A percentile compares a stretch with the other conserved stretches of the same genome.
phyloP scores from a whole-genome alignment of 768 basidiomycete genomes.

The Leccinum variicolor region DNA sequence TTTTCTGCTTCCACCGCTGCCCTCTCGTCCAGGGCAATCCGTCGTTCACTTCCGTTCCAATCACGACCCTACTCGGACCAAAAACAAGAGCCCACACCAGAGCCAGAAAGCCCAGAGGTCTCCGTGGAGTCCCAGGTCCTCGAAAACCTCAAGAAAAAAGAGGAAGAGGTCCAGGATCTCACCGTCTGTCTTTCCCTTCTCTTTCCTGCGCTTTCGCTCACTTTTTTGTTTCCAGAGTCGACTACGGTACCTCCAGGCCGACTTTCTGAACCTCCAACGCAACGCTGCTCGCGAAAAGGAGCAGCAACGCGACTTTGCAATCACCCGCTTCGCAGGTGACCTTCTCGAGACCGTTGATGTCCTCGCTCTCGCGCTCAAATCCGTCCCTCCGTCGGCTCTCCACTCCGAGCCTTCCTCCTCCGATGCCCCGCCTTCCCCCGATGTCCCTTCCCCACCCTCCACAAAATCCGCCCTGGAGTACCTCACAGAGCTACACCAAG shows the following conservation, averaged over 20 bases:
- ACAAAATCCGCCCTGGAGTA: slow-evolving; percentile 55
- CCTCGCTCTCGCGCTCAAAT: slow-evolving; percentile 77
- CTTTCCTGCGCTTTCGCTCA: slow-evolving; percentile 5
- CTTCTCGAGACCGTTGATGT: slow-evolving; percentile 90
- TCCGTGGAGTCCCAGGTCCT: slow-evolving; percentile 37
- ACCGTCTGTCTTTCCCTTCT: slow-evolving; percentile 51
- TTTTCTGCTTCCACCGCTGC: slow-evolving; percentile 60
- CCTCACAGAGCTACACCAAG: slow-evolving; percentile 72
- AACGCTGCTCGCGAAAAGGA: slow-evolving; percentile 89
- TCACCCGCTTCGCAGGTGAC: slow-evolving; percentile 87
- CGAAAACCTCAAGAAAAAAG: slow-evolving; percentile 73
- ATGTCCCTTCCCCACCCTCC: slow-evolving; percentile 30
- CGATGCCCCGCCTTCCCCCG: slow-evolving; percentile 13
- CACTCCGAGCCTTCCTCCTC: slow-evolving; percentile 18
- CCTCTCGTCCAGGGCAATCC: slow-evolving; percentile 47
- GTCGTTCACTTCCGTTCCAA: slow-evolving; percentile 31
- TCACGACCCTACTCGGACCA: slow-evolving; percentile 60
- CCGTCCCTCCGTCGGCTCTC: slow-evolving; percentile 57
- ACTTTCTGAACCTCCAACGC: slow-evolving; percentile 92
- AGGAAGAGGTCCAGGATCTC: slow-evolving; percentile 77
- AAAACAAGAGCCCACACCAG: slow-evolving; percentile 28
- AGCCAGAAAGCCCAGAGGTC: slow-evolving; percentile 17
- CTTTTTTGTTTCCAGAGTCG: slow-evolving; percentile 58
- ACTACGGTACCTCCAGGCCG: slow-evolving; percentile 89
- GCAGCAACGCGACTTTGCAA: slow-evolving; percentile 91